Evolutionary conservation across 2,329 filamentous ascomycete genomes (phyloP), one percentile per base, ranked within the genome.

Genomic region (Penicillium polonicum): DNA sequence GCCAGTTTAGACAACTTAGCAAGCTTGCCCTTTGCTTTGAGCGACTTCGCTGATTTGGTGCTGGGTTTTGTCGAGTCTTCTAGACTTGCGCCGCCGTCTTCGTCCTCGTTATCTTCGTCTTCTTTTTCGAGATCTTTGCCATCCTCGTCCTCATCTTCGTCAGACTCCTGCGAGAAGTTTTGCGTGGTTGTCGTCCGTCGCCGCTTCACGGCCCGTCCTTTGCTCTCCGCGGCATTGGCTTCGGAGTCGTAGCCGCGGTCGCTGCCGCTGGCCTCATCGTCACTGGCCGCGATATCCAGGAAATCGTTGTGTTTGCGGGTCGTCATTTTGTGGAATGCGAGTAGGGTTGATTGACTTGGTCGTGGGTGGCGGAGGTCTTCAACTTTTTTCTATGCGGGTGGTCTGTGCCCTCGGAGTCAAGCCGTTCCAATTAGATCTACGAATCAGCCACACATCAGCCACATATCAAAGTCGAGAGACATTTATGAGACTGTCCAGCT

Each of bases 161-260:
- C 62, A 64, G 80, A 64, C 36, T 48, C 78, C 85, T 21, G 43
- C 59, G 55, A 65, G 64, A 50, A 60, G 42, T 66, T 63, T 38
- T 64, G 61, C 23, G 45, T 59, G 45, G 65, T 59, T 54, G 65
- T 62, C 41, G 68, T 70, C 60, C 64, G 69, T 54, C 67, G 70
- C 65, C 66, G 68, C 65, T 73, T 76, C 56, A 64, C 65, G 44
- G 60, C 62, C 41, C 66, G 70, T 38, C 70, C 72, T 67, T 78
- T 79, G 52, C 69, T 74, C 50, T 77, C 69, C 57, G 74, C 70
- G 21, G 67, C 76, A 42, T 67, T 63, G 6, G 73, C 76, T 60
- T 79, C 78, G 41, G 77, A 79, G 60, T 79, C 76, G 54, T 80
- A 80, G 60, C 77, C 77, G 17, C 64, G 64, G 38, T 78, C 76